Base-by-base conservation (phyloP, 208 protist genomes). In the Phytomonas sp. region DNA sequence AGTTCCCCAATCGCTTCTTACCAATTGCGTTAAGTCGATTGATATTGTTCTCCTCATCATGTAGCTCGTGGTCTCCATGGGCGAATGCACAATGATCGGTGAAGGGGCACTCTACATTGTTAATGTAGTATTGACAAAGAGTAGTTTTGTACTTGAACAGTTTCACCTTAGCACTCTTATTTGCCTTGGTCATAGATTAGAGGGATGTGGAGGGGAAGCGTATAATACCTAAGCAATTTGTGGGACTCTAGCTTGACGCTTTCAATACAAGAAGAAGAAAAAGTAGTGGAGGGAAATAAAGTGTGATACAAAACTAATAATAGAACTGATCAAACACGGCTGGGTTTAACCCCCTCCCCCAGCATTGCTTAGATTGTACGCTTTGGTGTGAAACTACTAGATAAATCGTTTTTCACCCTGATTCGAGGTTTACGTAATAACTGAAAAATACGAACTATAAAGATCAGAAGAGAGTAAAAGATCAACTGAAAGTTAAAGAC, bases 111-210 rank as follows among this genome's bases (percentile, higher is more conserved):
- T 80, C 77, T 68, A 83, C 72, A 30, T 81, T 70, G 46, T 80
- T 79, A 4, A 75, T 6, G 60, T 80, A 95, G 78, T 82, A 89
- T 63, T 89, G 82, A 79, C 89, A 95, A 6, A 92, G 64, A 33
- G 73, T 74, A 13, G 89, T 95, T 76, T 91, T 91, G 79, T 81
- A 95, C 74, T 95, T 95, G 62, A 85, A 91, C n/a, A 87, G 89
- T 74, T 95, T 92, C 33, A 95, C 85, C 64, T 91, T 84, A 9
- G 75, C 85, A 46, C 76, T 71, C 32, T 81, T 79, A 75, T 77
- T 81, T 29, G 67, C 68, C 70, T 81, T 81, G 15, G 76, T 65
- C 80, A 81, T 81, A 5, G 13, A 61, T 71, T 60, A 28, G 0
- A n/a, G 9, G 17, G 43, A 36, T 34, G 13, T 6, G 26, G 11